These are phyloP conservation scores for Penicillium sclerotigenum DNA, from an alignment of 2,329 filamentous ascomycete genomes.

Conservation along the genomic window DNA sequence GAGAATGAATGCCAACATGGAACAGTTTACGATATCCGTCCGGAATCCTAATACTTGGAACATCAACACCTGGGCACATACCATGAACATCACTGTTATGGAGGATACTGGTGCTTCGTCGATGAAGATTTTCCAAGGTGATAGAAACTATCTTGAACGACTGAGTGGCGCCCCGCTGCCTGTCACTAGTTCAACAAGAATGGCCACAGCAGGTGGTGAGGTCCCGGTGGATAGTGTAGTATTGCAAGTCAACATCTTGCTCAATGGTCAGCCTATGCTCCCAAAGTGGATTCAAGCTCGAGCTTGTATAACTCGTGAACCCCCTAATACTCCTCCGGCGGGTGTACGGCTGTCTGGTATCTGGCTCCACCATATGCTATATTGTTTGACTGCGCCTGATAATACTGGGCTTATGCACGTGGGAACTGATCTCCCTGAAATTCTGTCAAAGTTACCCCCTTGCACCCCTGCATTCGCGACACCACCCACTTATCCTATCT, in stretches of 20 bases:
- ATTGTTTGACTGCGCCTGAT: neutral
- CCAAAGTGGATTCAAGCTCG: neutral
- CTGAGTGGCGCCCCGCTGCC: neutral
- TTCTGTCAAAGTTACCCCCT: neutral
- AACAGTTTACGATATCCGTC: neutral
- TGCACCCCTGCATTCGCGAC: neutral
- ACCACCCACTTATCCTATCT: neutral
- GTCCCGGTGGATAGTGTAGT: neutral
- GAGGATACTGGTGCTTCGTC: neutral
- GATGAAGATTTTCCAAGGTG: neutral
- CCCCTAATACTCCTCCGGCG: no score
- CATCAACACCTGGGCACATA: neutral
- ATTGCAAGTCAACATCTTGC: neutral
- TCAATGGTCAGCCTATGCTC: neutral
- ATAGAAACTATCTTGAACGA: fast-evolving
- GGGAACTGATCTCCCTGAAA: neutral
- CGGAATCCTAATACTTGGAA: neutral
- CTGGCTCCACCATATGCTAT: neutral
- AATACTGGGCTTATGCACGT: neutral
- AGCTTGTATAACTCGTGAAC: neutral
- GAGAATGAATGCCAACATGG: neutral
- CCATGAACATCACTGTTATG: neutral
- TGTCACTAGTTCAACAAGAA: neutral
- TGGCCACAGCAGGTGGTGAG: neutral
- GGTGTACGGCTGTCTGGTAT: neutral